Evolutionary conservation across 305 asterid species (phyloP), one percentile per base, ranked within the genome.

Genomic region (Fraxinus xanthoxyloides): DNA sequence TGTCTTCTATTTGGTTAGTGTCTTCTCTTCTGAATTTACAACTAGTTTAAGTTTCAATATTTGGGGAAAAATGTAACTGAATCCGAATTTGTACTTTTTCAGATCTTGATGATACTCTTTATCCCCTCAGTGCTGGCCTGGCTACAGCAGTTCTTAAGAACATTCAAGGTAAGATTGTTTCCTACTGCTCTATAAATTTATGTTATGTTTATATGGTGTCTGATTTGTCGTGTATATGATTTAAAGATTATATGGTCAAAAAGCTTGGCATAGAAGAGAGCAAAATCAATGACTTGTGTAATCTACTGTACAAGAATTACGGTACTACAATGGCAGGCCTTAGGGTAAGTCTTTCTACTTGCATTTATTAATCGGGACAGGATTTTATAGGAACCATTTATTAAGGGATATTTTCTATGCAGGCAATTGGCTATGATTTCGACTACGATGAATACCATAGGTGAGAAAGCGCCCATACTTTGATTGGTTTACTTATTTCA

Each of bases 261-360:
- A 95, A 89, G 80, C 91, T 95, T 83, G 92, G 92, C 30, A 83
- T 95, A 21, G 95, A 93, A 12, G 87, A 86, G 85, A 87, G 91
- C 91, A 95, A 89, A 86, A 90, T 93, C 54, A 80, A 78, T 21
- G 93, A 87, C 65, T 83, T 95, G 85, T 85, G 98, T 65, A 82
- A 92, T 88, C 88, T 92, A 23, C 86, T 92, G 75, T 95, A 95
- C 81, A 93, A 90, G 87, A 89, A 95, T 80, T 95, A 95, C 77
- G 98, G 98, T 81, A 95, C 98, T 30, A 95, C 98, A 83, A 95
- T 95, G 98, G 97, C 98, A 1, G 98, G 98, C 82, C 98, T 96
- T 69, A 85, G 98, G 89, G 99, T 95, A 85, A 83, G 89, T 21
- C 17, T 65, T 24, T 46, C n/a, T 59, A 6, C 82, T 65, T 9